Base-by-base conservation (phyloP, 352 stramenopile species). In the Bremia lactucae region DNA sequence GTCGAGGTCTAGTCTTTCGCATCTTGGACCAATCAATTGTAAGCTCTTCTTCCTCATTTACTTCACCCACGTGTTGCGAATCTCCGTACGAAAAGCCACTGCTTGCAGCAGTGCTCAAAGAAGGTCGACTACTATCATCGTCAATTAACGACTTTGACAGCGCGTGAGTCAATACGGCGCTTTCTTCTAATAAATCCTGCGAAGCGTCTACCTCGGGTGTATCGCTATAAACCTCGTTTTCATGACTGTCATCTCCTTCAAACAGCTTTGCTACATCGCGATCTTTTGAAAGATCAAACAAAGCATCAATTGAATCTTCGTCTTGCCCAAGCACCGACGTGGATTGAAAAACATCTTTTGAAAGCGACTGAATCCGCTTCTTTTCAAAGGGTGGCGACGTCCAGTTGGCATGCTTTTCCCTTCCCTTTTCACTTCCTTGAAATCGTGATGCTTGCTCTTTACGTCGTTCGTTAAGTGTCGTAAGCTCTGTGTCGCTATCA, bases 301-400 rank as follows among this genome's bases (percentile, higher is more conserved):
- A 49, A 21, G 71, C 65, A 47, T 88, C 72, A 28, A 88, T 86
- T 11, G 54, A 44, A 46, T 88, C 75, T 16, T 67, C 52, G n/a
- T n/a, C n/a, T n/a, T n/a, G n/a, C n/a, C n/a, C n/a, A n/a, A n/a
- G n/a, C n/a, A n/a, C n/a, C n/a, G n/a, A n/a, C n/a, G 16, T 10
- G 35, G 18, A 24, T 14, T 43, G 45, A 4, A 46, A 31, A 55
- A 46, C 34, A 43, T 46, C 46, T 35, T 50, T 22, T n/a, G n/a
- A 34, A 35, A 34, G 2, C n/a, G 29, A 4, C 7, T 14, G 20
- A 46, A 42, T n/a, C 38, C 39, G 3, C 9, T 35, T 14, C 23
- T 14, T 38, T 50, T 37, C 33, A 13, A 25, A 21, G 19, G 48
- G 26, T 15, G 8, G 29, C 18, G 21, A 21, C 1, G 20, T 29